phyloP scores from a whole-genome alignment of 805 yeast species.

The Kurtzmaniella fragi region DNA sequence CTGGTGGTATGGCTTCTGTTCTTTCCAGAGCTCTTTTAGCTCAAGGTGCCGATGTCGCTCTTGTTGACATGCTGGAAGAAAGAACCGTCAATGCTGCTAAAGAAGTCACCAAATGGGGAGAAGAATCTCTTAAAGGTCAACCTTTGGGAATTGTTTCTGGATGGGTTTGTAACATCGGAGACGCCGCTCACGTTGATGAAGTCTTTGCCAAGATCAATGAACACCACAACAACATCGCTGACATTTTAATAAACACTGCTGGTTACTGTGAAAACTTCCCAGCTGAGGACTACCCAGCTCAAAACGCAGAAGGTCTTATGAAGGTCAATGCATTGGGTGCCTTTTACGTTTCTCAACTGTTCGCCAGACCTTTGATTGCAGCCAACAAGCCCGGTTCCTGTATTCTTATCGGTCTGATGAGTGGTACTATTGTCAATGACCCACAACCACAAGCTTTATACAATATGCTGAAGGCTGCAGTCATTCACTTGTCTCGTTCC shows the following conservation, averaged over 20 bases:
- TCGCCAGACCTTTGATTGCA: slow-evolving; percentile 62
- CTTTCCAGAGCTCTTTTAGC: slow-evolving; percentile 63
- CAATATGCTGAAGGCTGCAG: slow-evolving; percentile 86
- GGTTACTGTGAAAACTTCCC: slow-evolving; percentile 80
- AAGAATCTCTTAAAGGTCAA: slow-evolving; percentile 32
- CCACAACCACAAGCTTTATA: slow-evolving; percentile 79
- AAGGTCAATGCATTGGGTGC: slow-evolving; percentile 74
- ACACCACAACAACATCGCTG: slow-evolving; percentile 58
- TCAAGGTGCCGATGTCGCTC: slow-evolving; percentile 73
- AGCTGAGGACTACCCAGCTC: slow-evolving; percentile 71
- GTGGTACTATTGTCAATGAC: slow-evolving; percentile 70
- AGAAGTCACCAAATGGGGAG: slow-evolving; percentile 45
- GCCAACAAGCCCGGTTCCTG: slow-evolving; percentile 55
- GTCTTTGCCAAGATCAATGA: slow-evolving; percentile 49
- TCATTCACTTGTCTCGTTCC: slow-evolving; percentile 70
- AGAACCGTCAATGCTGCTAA: slow-evolving; percentile 52
- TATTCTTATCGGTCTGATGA: slow-evolving; percentile 74
- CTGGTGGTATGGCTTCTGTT: slow-evolving; percentile 71
- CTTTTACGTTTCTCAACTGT: slow-evolving; percentile 65
- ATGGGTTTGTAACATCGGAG: slow-evolving; percentile 73
- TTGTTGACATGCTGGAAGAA: slow-evolving; percentile 62
- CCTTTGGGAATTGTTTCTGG: slow-evolving; percentile 45
- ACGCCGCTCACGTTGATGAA: slow-evolving; percentile 52
- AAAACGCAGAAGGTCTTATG: slow-evolving; percentile 61
- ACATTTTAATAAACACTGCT: slow-evolving; percentile 71